A percentile compares a stretch with the other conserved stretches of the same genome.
phyloP scores from a whole-genome alignment of 306 rosid genomes.

The Trifolium repens region DNA sequence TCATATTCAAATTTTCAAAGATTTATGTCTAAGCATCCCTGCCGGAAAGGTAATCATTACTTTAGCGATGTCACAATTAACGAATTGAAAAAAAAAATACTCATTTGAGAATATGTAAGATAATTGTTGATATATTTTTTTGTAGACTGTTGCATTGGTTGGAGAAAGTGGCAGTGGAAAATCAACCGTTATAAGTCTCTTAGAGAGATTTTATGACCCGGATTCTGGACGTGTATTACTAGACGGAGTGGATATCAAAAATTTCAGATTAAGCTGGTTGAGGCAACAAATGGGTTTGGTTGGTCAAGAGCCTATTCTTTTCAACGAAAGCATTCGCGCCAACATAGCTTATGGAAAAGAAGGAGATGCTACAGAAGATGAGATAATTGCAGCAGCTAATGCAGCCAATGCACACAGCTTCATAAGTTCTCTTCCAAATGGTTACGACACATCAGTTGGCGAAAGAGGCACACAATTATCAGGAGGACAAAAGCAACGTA shows the following conservation, averaged over 20 bases:
- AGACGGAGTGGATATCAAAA: slow-evolving; percentile 62
- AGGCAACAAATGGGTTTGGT: slow-evolving; percentile 92
- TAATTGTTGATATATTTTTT: slow-evolving; percentile 9
- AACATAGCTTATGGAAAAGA: slow-evolving; percentile 85
- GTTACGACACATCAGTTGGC: slow-evolving; percentile 74
- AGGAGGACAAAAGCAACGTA: slow-evolving; percentile 93
- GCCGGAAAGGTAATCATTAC: slow-evolving; percentile 72
- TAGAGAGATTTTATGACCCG: slow-evolving; percentile 83
- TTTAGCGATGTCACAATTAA: background rate
- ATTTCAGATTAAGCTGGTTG: slow-evolving; percentile 69
- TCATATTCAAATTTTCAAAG: slow-evolving; percentile 69
- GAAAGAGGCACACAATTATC: slow-evolving; percentile 89
- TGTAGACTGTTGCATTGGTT: slow-evolving; percentile 85
- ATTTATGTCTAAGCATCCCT: slow-evolving; percentile 64
- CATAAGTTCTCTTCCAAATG: slow-evolving; percentile 68
- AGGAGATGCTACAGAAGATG: slow-evolving; percentile 63
- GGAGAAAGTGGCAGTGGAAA: slow-evolving; percentile 97
- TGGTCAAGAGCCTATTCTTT: slow-evolving; percentile 89
- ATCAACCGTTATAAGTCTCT: slow-evolving; percentile 76
- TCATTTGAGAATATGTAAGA: slow-evolving; percentile 1
- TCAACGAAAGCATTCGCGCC: slow-evolving; percentile 72
- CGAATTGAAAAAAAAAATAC: background rate
- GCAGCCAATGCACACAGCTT: slow-evolving; percentile 78
- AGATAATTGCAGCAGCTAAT: slow-evolving; percentile 69
- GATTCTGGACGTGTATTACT: slow-evolving; percentile 60